Percentiles rank a stretch among this genome's conserved stretches.
Evolutionary conservation across 2,329 filamentous ascomycete genomes (phyloP).

Genomic region (Clathrospora elynae): DNA sequence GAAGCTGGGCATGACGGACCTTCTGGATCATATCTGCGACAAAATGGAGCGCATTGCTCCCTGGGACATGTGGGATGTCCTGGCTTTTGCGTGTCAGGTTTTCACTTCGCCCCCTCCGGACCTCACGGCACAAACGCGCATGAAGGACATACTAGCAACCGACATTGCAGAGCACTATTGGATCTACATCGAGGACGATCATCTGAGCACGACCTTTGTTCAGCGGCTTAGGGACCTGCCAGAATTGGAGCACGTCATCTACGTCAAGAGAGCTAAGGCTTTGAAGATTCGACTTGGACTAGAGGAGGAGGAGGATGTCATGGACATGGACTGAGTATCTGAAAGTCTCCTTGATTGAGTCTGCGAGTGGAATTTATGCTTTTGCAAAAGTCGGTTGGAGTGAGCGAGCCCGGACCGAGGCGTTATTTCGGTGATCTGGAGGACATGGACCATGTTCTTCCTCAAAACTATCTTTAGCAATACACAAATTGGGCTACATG

Average conservation of each 20-base stretch:
- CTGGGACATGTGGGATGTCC: slow-evolving; percentile 12
- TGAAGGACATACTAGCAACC: slow-evolving; percentile 24
- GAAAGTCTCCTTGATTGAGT: background rate
- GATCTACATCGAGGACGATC: slow-evolving; percentile 17
- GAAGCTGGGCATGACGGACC: slow-evolving; percentile 29
- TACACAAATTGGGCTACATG: too few relatives aligned
- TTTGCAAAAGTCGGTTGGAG: too few relatives aligned
- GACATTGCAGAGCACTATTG: slow-evolving; percentile 31
- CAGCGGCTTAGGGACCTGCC: slow-evolving; percentile 18
- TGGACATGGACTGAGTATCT: background rate
- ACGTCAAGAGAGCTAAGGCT: slow-evolving; percentile 1
- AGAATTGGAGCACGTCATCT: slow-evolving; percentile 24
- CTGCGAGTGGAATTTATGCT: background rate
- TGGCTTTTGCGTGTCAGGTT: slow-evolving; percentile 23
- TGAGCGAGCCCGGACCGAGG: too few relatives aligned
- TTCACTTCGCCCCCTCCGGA: slow-evolving; percentile 11
- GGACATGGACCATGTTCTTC: too few relatives aligned
- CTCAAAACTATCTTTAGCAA: too few relatives aligned
- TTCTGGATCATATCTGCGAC: slow-evolving; percentile 31
- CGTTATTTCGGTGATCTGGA: too few relatives aligned
- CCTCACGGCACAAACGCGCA: slow-evolving; percentile 8
- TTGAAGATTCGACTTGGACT: background rate
- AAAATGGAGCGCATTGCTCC: slow-evolving; percentile 23
- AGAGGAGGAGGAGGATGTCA: background rate
- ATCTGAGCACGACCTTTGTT: slow-evolving; percentile 13